Evolutionary conservation across 208 protist species (phyloP).

Genomic region (Crithidia thermophila): DNA sequence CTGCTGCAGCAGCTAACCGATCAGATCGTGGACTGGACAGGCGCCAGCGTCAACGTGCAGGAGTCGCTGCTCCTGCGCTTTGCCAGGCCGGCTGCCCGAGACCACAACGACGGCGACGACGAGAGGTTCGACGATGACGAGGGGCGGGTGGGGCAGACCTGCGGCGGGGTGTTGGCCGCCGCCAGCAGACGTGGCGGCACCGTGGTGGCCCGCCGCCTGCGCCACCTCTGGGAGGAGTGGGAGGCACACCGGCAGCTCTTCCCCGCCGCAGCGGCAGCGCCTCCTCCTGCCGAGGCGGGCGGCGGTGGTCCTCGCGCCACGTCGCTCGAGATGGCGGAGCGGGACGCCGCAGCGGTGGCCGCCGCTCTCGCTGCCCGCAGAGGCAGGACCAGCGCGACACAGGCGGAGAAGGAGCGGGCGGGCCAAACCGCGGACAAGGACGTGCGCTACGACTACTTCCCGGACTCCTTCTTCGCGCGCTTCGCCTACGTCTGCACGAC

Average conservation of each 20-base stretch:
- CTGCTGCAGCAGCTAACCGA: slow-evolving; percentile 18
- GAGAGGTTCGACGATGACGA: neutral
- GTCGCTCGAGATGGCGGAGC: neutral
- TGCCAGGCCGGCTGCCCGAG: neutral
- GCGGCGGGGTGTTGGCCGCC: neutral
- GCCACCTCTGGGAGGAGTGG: slow-evolving; percentile 22
- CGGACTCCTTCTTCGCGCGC: slow-evolving; percentile 72
- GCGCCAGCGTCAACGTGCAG: slow-evolving; percentile 18
- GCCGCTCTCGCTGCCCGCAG: neutral
- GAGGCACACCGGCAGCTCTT: slow-evolving; percentile 22
- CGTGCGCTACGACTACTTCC: slow-evolving; percentile 68
- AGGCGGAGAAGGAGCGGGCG: neutral
- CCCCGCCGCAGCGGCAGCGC: slow-evolving; percentile 2
- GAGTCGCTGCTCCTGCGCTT: slow-evolving; percentile 28
- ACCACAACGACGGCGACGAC: neutral
- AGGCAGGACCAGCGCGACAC: neutral
- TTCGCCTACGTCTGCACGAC: slow-evolving; percentile 60
- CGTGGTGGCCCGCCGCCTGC: slow-evolving; percentile 17
- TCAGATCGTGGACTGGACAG: slow-evolving; percentile 20
- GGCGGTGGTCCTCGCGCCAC: no score
- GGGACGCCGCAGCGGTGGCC: neutral
- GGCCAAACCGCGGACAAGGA: slow-evolving; percentile 33
- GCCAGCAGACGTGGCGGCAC: neutral
- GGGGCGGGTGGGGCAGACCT: neutral
- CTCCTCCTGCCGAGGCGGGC: no score